Evolutionary conservation across 306 rosid genomes (phyloP).

Genomic region (Quercus aquifolioides): DNA sequence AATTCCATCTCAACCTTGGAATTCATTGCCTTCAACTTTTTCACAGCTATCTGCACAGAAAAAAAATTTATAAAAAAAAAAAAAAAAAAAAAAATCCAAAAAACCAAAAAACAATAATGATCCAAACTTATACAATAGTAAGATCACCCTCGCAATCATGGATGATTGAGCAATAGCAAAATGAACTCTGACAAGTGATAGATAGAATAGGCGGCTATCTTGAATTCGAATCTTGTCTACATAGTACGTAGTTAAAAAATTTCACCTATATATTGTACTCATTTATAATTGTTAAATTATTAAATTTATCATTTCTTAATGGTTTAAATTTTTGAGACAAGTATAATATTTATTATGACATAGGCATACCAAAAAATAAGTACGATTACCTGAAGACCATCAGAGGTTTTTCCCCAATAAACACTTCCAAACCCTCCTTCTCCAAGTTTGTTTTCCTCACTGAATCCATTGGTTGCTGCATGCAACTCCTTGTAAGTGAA

Average conservation of each 20-base stretch:
- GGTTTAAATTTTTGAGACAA: too few relatives aligned
- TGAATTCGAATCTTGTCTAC: too few relatives aligned
- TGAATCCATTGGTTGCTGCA: constrained; percentile 74
- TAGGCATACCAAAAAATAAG: background rate
- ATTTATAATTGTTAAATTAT: too few relatives aligned
- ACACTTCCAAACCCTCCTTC: constrained; percentile 95
- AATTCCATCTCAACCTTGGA: constrained; percentile 94
- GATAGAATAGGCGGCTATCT: too few relatives aligned
- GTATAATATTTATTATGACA: too few relatives aligned
- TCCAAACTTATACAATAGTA: background rate
- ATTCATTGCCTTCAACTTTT: constrained; percentile 85
- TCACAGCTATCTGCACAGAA: constrained; percentile 72
- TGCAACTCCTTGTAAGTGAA: constrained; percentile 84
- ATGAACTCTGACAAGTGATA: background rate
- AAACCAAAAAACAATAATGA: background rate
- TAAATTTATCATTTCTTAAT: too few relatives aligned
- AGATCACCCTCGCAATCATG: background rate
- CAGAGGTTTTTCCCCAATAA: constrained; percentile 74
- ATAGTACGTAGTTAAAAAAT: too few relatives aligned
- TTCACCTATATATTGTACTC: too few relatives aligned
- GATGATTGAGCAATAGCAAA: background rate
- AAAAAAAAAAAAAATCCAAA: background rate
- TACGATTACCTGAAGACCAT: constrained; percentile 60
- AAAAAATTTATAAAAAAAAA: background rate
- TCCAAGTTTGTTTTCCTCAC: constrained; percentile 73